Percentiles rank a stretch among this genome's conserved stretches.
Evolutionary conservation across 208 protist genomes (phyloP).

Genomic region (Leishmania lainsoni): DNA sequence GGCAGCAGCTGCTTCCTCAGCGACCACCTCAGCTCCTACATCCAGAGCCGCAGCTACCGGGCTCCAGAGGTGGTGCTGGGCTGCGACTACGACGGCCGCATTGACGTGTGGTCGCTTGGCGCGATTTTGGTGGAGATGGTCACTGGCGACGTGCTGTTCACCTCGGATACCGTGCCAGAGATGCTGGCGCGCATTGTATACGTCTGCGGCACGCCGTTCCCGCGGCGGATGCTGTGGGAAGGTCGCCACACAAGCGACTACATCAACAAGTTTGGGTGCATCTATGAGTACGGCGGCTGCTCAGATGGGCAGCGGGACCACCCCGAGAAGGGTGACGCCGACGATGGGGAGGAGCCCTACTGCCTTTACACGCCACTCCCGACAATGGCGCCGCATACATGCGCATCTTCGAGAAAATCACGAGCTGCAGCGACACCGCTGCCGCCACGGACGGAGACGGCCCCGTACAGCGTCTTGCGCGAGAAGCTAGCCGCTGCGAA

Average conservation of each 20-base stretch:
- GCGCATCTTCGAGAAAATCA: slow-evolving; percentile 20
- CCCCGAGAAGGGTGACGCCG: slow-evolving; percentile 16
- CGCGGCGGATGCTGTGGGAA: slow-evolving; percentile 85
- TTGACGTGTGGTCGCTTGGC: slow-evolving; percentile 96
- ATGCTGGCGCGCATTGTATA: slow-evolving; percentile 93
- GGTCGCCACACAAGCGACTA: slow-evolving; percentile 88
- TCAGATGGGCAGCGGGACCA: slow-evolving; percentile 15
- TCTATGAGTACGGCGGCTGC: slow-evolving; percentile 80
- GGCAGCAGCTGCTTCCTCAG: slow-evolving; percentile 95
- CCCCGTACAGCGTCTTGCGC: slow-evolving; percentile 70
- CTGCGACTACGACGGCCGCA: slow-evolving; percentile 93
- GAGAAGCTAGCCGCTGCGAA: slow-evolving; percentile 73
- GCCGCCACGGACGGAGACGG: slow-evolving; percentile 19
- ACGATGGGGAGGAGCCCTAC: slow-evolving; percentile 59
- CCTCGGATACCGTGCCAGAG: slow-evolving; percentile 92
- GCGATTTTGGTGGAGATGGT: slow-evolving; percentile 95
- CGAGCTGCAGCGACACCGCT: background rate
- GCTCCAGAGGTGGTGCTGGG: slow-evolving; percentile 94
- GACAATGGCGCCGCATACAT: slow-evolving; percentile 29
- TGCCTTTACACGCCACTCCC: slow-evolving; percentile 83
- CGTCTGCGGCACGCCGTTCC: slow-evolving; percentile 88
- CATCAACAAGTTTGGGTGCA: slow-evolving; percentile 88
- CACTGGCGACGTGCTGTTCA: slow-evolving; percentile 95
- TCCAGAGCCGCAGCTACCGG: slow-evolving; percentile 94
- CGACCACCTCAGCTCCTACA: slow-evolving; percentile 95